A percentile compares a stretch with the other conserved stretches of the same genome.
Evolutionary conservation across 805 yeast species (phyloP).

Genomic region (Yarrowia bubula): DNA sequence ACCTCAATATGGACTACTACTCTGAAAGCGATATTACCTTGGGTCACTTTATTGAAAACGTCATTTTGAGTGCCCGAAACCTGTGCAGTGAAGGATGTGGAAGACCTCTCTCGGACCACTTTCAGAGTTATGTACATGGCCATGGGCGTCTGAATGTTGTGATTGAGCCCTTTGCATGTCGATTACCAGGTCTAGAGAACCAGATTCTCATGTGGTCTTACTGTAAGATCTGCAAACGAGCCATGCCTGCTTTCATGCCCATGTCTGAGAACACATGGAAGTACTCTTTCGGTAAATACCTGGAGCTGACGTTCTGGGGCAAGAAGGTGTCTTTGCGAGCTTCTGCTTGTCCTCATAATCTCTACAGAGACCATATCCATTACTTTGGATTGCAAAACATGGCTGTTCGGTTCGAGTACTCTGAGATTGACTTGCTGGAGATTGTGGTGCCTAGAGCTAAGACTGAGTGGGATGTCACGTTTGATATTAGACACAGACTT

Average conservation of each 20-base stretch:
- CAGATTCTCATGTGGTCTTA: constrained; percentile 87
- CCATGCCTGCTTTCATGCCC: constrained; percentile 67
- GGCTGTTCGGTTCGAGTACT: constrained; percentile 76
- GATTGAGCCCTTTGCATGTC: constrained; percentile 59
- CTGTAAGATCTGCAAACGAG: constrained; percentile 73
- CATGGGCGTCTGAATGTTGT: constrained; percentile 75
- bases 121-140: constrained; percentile 85
- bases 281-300: constrained; percentile 87
- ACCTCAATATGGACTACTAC: constrained; percentile 80
- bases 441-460: constrained; percentile 72
- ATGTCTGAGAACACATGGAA: constrained; percentile 88
- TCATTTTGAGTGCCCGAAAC: constrained; percentile 62
- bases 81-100: constrained; percentile 80
- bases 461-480: constrained; percentile 68
- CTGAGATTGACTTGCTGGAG: constrained; percentile 72
- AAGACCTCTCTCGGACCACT: constrained; percentile 66
- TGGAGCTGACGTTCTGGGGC: constrained; percentile 83
- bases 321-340: constrained; percentile 53
- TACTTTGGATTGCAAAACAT: constrained; percentile 79
- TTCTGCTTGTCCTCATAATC: constrained; percentile 75
- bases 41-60: constrained; percentile 83
- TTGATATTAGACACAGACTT: constrained; percentile 64
- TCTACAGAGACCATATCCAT: constrained; percentile 75
- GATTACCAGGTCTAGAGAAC: constrained; percentile 59
- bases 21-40: constrained; percentile 87